phyloP scores from a whole-genome alignment of 805 yeast species.

The Saccharomyces eubayanus region DNA sequence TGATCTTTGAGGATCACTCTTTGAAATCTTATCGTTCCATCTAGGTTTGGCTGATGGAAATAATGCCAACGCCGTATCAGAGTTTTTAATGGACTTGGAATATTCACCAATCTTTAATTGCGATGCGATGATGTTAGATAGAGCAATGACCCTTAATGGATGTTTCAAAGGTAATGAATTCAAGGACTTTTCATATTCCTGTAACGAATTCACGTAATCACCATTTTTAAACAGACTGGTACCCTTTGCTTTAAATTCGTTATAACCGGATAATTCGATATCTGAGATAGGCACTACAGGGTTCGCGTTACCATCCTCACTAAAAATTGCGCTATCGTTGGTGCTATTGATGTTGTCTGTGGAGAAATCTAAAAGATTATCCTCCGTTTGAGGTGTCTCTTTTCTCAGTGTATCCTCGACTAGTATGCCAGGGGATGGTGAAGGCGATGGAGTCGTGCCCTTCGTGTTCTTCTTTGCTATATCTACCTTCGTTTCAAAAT shows the following conservation, averaged over 20 bases:
- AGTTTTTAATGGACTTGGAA: constrained; percentile 27
- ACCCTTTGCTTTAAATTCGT: constrained; percentile 48
- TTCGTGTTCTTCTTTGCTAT: background rate
- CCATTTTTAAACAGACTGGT: constrained; percentile 66
- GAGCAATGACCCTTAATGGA: constrained; percentile 54
- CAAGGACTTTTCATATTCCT: constrained; percentile 49
- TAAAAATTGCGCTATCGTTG: background rate
- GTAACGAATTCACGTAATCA: constrained; percentile 62
- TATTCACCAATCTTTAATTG: constrained; percentile 64
- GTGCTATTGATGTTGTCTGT: background rate
- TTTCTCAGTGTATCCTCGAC: constrained; percentile 6
- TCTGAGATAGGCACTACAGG: constrained; percentile 16
- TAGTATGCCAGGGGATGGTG: background rate
- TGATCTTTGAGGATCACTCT: constrained; percentile 17
- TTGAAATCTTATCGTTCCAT: constrained; percentile 40
- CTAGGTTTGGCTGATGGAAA: constrained; percentile 31
- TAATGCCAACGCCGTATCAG: constrained; percentile 26
- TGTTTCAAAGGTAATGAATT: constrained; percentile 55
- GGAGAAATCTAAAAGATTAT: background rate
- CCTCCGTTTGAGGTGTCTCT: background rate
- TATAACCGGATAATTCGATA: constrained; percentile 32
- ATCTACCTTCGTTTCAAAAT: constrained; percentile 4
- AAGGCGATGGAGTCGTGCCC: background rate
- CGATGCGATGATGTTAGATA: constrained; percentile 68
- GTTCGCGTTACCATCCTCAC: background rate